These are phyloP conservation scores for Suillus sp. DNA, from an alignment of 768 basidiomycete genomes.

Conservation along the genomic window DNA sequence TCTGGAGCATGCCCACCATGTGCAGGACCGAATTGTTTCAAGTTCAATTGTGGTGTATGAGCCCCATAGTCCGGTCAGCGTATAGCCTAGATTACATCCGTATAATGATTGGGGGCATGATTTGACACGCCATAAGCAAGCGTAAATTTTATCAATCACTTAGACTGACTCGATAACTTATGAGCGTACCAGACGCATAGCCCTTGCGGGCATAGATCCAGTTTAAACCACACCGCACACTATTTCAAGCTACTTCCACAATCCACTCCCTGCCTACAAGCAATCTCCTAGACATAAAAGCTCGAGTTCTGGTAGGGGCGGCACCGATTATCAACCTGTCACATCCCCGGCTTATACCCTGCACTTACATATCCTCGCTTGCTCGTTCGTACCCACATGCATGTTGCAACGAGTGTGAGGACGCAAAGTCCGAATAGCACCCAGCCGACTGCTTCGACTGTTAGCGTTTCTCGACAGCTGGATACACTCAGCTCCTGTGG, in stretches of 20 bases:
- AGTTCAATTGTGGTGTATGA: too few species aligned
- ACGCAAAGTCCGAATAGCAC: slow-evolving; percentile 67
- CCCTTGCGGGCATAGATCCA: not conserved
- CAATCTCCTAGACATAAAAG: slow-evolving; percentile 32
- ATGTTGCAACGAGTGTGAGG: slow-evolving; percentile 56
- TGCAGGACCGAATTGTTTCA: not conserved
- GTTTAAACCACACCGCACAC: not conserved
- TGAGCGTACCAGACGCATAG: slow-evolving; percentile 1
- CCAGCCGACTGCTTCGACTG: slow-evolving; percentile 78
- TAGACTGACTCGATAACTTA: not conserved
- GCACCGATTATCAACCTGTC: slow-evolving; percentile 22
- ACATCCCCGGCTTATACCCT: slow-evolving; percentile 39
- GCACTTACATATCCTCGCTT: slow-evolving; percentile 42
- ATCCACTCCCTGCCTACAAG: not conserved
- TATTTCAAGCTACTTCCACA: slow-evolving; percentile 1
- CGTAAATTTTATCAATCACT: not conserved
- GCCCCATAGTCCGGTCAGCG: not conserved
- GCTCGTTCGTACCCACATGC: slow-evolving; percentile 49
- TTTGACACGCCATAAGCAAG: not conserved
- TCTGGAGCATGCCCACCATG: not conserved
- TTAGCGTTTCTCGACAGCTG: slow-evolving; percentile 72
- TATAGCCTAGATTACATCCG: not conserved
- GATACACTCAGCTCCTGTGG: slow-evolving; percentile 23
- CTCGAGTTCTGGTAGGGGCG: slow-evolving; percentile 33
- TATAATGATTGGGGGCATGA: not conserved